Evolutionary conservation across 768 basidiomycete species (phyloP).

Genomic region (Boletus rubescentipes): DNA sequence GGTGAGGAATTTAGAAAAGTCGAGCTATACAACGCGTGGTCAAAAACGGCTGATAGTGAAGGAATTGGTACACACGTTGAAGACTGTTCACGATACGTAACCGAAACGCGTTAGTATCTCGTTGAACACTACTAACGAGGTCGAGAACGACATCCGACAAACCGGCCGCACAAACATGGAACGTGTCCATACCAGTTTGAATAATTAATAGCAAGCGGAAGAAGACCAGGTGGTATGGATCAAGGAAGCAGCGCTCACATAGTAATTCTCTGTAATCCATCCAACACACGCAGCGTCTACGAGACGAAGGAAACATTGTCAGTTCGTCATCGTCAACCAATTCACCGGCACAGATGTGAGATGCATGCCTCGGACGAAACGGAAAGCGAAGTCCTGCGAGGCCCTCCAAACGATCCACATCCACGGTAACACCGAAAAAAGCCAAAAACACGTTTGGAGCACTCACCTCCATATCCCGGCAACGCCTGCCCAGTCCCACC

Average conservation of each 20-base stretch:
- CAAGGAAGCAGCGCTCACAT: conserved; percentile 35
- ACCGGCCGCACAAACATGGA: background rate
- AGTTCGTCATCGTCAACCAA: background rate
- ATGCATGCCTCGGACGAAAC: background rate
- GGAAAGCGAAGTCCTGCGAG: background rate
- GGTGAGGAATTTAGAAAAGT: conserved; percentile 30
- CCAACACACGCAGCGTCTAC: conserved; percentile 57
- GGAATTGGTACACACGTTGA: conserved; percentile 16
- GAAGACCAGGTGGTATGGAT: background rate
- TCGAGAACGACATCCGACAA: background rate
- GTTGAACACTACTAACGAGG: background rate
- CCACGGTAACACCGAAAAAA: background rate
- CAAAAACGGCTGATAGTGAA: background rate
- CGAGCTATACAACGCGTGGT: conserved; percentile 17
- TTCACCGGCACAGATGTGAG: background rate
- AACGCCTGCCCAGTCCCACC: conserved; percentile 63
- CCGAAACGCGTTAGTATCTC: background rate
- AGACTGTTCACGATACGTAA: conserved; percentile 13
- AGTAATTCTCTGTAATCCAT: conserved; percentile 56
- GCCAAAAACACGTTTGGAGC: background rate
- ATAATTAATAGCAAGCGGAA: background rate
- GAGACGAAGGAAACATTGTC: background rate
- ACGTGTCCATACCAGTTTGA: background rate
- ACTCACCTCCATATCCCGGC: conserved; percentile 54
- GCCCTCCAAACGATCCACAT: no score